Base-by-base conservation (phyloP, 2,329 filamentous ascomycete genomes). In the Metarhizium guizhouense region DNA sequence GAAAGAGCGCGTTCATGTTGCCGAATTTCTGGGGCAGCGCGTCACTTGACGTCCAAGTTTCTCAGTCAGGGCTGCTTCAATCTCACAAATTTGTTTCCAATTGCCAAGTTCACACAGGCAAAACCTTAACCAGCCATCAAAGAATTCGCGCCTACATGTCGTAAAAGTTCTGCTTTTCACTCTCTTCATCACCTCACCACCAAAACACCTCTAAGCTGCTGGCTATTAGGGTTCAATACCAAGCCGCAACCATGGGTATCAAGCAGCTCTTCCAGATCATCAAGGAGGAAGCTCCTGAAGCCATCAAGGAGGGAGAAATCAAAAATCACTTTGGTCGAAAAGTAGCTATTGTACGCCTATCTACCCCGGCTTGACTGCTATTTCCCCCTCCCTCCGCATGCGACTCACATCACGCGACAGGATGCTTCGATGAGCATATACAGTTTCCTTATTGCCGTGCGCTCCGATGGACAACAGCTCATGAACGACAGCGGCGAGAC, bases 281-380 rank as follows among this genome's bases (percentile, higher is more conserved):
- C 73, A 87, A 88, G 67, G 92, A 96, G 68, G 88, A 97, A 76
- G 89, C 91, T 62, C 94, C 94, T n/a, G 89, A 92, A 74, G 88
- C 94, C 38, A 83, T 96, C 79, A 97, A 96, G 74, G 87, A 91
- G 68, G 90, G 94, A 58, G 94, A 99, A 69, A 99, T 99, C 79
- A 99, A 99, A 76, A 93, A 93, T 65, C 94, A 99, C 62, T 99
- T 99, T 70, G 94, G 94, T 61, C 89, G 94, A 70, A 99, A 99
- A 75, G 93, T 99, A 59, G 93, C 93, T 53, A 96, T 96, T 73
- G 92, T 95, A 78, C 69, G 89, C 30, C 25, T 78, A 36, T 38
- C 42, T 16, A 20, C 16, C 42, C 6, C 42, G n/a, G 18, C n/a
- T 45, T 11, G 13, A 11, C 32, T 20, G 14, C 11, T 43, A 8